Evolutionary conservation across 208 protist species (phyloP), one percentile per base, ranked within the genome.

Genomic region (Wallacemonas sp.): DNA sequence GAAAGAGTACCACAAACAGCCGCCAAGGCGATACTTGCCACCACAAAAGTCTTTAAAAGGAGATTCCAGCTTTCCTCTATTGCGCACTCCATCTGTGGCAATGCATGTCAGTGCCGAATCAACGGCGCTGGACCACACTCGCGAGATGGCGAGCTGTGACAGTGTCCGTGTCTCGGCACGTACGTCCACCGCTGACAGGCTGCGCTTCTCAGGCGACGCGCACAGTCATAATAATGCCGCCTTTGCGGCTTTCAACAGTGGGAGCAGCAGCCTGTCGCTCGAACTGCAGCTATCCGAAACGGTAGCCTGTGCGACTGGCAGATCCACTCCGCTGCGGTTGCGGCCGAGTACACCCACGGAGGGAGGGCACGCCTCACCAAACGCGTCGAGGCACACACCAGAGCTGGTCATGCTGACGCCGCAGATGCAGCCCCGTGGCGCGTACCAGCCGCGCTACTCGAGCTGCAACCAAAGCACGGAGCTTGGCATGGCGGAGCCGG

Each of bases 381-480:
- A 7, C 11, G 44, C 20, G 20, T 7, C 20, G 44, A 5, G n/a
- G 20, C 7, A 18, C 44, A 49, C 11, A 22, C 18, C 44, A 25
- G 44, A 49, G 0, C 44, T 49, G 44, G 18, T 22, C 11, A 49
- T 22, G 8, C 12, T 49, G 48, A 55, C 48, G 14, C 25, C 48
- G 2, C 48, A 25, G 8, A 7, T 26, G 11, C 48, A 7, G 7
- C 8, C 20, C 3, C 20, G 11, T 11, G 20, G 20, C n/a, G 25
- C 23, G 8, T 7, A 25, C 18, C 48, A 8, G 48, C 52, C 12
- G 32, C 52, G 52, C 3, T 59, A 59, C 22, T 39, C 52, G n/a
- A 59, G 32, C 32, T 20, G 10, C 52, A 59, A 36, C 20, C 16
- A 59, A 20, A 59, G 52, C 29, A 39, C 52, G 4, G 52, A 59